Percentiles rank a stretch among this genome's conserved stretches.
These are phyloP conservation scores for Panaeolus cyanescens DNA, from an alignment of 768 basidiomycete species.

Conservation along the genomic window DNA sequence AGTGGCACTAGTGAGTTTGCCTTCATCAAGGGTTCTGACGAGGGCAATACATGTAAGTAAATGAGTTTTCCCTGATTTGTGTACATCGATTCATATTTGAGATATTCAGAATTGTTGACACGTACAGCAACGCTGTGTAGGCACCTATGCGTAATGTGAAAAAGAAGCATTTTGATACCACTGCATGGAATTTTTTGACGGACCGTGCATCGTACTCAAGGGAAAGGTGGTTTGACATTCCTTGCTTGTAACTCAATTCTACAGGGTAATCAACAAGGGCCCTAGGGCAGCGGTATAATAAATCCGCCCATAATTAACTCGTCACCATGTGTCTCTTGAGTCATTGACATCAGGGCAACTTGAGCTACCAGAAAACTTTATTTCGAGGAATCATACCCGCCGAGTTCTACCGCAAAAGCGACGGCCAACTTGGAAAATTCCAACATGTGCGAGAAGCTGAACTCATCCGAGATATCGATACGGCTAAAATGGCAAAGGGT, in stretches of 20 bases:
- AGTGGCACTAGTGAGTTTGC: conserved; percentile 41
- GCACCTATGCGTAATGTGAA: conserved; percentile 33
- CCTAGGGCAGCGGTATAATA: not conserved
- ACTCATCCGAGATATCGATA: conserved; percentile 84
- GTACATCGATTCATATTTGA: too few relatives aligned
- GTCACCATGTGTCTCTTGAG: not conserved
- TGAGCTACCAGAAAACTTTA: not conserved
- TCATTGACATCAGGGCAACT: not conserved
- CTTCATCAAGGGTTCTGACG: conserved; percentile 48
- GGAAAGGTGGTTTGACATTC: conserved; percentile 39
- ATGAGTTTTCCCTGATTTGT: conserved; percentile 59
- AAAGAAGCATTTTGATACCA: conserved; percentile 31
- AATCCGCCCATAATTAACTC: not conserved
- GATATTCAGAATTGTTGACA: not conserved
- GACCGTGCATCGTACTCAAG: conserved; percentile 41
- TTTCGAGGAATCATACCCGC: conserved; percentile 43
- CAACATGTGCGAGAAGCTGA: conserved; percentile 88
- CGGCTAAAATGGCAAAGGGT: conserved; percentile 48
- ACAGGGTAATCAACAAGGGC: not conserved
- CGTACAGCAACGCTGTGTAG: conserved; percentile 21
- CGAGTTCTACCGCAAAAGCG: conserved; percentile 77
- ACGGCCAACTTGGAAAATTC: conserved; percentile 86
- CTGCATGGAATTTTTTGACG: conserved; percentile 42
- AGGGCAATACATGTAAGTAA: conserved; percentile 41
- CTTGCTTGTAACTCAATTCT: conserved; percentile 7